Conservation (phyloP, 163 green algal species). For the Chloromonas sp. region DNA sequence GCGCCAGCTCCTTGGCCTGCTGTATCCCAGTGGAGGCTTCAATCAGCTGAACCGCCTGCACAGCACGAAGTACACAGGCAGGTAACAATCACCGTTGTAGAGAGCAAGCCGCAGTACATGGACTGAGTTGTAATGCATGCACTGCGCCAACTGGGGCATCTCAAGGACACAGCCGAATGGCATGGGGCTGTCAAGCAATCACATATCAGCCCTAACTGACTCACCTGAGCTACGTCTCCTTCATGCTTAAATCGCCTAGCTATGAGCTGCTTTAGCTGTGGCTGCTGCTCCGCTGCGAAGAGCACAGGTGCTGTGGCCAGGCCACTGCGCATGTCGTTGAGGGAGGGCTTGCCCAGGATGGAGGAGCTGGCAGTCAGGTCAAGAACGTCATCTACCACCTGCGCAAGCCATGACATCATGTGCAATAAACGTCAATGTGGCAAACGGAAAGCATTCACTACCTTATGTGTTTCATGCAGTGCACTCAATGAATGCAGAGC, state of each 20-base stretch:
- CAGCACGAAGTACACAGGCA: neutral
- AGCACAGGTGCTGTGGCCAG: conserved; percentile 91
- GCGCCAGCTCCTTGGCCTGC: conserved; percentile 64
- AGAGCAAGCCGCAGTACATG: too few species aligned
- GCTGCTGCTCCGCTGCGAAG: conserved; percentile 79
- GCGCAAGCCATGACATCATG: conserved; percentile 4
- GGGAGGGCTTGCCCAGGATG: conserved; percentile 89
- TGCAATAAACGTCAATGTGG: neutral
- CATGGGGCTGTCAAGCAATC: neutral
- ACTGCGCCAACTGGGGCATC: neutral
- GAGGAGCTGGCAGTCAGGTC: conserved; percentile 80
- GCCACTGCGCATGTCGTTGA: conserved; percentile 82
- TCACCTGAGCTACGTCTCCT: conserved; percentile 76
- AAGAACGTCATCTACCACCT: conserved; percentile 95
- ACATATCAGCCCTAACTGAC: conserved; percentile 6
- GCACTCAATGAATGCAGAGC: too few species aligned
- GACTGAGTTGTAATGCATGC: too few species aligned
- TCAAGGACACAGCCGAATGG: neutral
- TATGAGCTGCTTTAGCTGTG: conserved; percentile 71
- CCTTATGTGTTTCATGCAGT: neutral
- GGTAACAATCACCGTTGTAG: neutral
- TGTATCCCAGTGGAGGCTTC: conserved; percentile 61
- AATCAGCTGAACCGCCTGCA: conserved; percentile 56
- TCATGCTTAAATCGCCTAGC: conserved; percentile 69
- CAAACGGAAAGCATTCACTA: neutral